Evolutionary conservation across 208 protist genomes (phyloP).

Genomic region (Leishmania gerbilli): DNA sequence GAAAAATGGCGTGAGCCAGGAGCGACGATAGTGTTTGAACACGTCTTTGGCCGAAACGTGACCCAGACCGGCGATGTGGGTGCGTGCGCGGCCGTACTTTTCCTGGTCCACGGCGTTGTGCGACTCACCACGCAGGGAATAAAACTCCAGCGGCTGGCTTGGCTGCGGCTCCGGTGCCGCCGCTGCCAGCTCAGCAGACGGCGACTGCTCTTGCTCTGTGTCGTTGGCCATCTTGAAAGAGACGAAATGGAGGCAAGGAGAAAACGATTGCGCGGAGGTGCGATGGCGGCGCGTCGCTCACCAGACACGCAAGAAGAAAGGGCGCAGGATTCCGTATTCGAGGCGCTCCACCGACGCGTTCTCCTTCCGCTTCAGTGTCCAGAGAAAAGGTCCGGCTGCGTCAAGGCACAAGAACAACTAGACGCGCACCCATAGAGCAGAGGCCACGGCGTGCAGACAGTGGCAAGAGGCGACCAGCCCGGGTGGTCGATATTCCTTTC

Average conservation of each 20-base stretch:
- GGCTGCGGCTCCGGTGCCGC: neutral
- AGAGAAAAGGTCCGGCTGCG: neutral
- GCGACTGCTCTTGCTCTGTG: constrained; percentile 9
- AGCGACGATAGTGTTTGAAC: constrained; percentile 56
- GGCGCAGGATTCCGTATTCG: neutral
- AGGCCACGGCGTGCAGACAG: neutral
- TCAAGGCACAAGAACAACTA: neutral
- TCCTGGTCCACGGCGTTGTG: constrained; percentile 17
- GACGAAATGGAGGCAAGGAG: neutral
- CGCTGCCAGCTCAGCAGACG: neutral
- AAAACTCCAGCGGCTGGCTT: neutral
- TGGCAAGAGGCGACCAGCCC: neutral
- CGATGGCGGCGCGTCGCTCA: neutral
- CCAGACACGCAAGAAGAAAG: constrained; percentile 17
- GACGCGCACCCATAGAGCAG: neutral
- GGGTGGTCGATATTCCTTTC: neutral
- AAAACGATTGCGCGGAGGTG: neutral
- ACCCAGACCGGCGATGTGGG: constrained; percentile 21
- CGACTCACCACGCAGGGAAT: constrained; percentile 9
- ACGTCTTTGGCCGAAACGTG: constrained; percentile 29
- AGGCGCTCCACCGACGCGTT: neutral
- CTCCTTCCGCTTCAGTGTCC: constrained; percentile 8
- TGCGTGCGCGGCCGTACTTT: constrained; percentile 36
- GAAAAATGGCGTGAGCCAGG: constrained; percentile 78
- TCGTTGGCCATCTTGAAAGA: constrained; percentile 14